Base-by-base conservation (phyloP, 169 alveolate genomes). In the Cryptosporidium parvum region DNA sequence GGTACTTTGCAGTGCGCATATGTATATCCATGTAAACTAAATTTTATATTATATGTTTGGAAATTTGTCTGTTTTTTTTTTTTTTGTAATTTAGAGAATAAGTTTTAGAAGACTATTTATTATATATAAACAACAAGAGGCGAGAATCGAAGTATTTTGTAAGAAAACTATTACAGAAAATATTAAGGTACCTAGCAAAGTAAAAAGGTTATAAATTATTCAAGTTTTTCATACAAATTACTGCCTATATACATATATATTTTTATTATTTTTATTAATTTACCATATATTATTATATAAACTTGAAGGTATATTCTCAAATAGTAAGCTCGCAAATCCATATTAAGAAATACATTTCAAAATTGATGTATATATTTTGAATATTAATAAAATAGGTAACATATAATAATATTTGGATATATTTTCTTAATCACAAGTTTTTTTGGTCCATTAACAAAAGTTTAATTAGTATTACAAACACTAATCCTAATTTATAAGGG, bases 1-100 rank as follows among this genome's bases (percentile, higher is more conserved):
- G 89, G 89, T 80, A 65, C 89, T 80, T 44, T 80, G 89, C 89
- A 80, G 89, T 80, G 89, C 89, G 89, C 89, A 80, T 80, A 80
- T 80, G 75, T 80, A 80, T 80, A 80, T 80, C 89, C 89, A 80
- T 80, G 89, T 80, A 80, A 80, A 80, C 48, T 80, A 21, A 75
- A 31, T 29, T 62, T 59, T 35, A 72, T 31, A 51, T 23, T 51
- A 72, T 72, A 72, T 51, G 65, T 45, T 48, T 65, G 72, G 72
- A 65, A 65, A 33, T 65, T 65, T 65, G 71, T 65, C 72, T 65
- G 72, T 65, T 65, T 65, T 56, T 56, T 56, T 65, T 65, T 65
- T 56, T 56, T 65, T 65, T 65, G 72, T 65, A 65, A 65, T 31
- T 31, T 65, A 65, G 48, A 37, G 72, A 65, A 65, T 65, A 65